Evolutionary conservation across 768 basidiomycete species (phyloP).

Genomic region (Lactarius tabidus): DNA sequence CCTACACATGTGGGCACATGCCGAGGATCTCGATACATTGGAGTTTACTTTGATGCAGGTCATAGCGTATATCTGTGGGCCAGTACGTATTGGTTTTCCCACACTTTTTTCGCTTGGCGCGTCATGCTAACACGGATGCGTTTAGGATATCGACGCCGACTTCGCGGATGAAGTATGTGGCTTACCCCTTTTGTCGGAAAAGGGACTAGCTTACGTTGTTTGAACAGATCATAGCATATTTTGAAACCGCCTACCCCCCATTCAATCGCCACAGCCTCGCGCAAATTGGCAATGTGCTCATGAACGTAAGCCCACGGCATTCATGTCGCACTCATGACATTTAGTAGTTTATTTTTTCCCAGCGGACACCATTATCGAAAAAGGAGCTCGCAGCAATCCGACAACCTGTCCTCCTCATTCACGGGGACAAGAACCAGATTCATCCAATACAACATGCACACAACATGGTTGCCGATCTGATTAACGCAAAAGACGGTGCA

Average conservation of each 20-base stretch:
- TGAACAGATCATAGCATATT: constrained; percentile 23
- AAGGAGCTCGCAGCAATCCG: constrained; percentile 21
- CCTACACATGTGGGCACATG: constrained; percentile 30
- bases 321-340: background rate
- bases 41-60: constrained; percentile 30
- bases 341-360: background rate
- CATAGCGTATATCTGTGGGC: constrained; percentile 26
- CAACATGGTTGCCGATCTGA: constrained; percentile 19
- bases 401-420: constrained; percentile 22
- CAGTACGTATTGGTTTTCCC: constrained; percentile 12
- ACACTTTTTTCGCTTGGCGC: background rate
- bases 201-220: background rate
- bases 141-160: constrained; percentile 15
- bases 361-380: constrained; percentile 16
- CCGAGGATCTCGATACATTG: constrained; percentile 29
- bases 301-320: constrained; percentile 17
- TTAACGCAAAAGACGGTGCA: constrained; percentile 17
- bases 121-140: background rate
- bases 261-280: constrained; percentile 20
- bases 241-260: constrained; percentile 26
- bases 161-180: constrained; percentile 17
- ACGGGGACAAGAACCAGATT: constrained; percentile 24
- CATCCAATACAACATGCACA: constrained; percentile 21
- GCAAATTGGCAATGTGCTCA: constrained; percentile 21
- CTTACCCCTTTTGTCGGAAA: background rate